Evolutionary conservation across 164 flowering plant genomes (phyloP), one percentile per base, ranked within the genome.

Genomic region (Magnolia kwangsiensis): DNA sequence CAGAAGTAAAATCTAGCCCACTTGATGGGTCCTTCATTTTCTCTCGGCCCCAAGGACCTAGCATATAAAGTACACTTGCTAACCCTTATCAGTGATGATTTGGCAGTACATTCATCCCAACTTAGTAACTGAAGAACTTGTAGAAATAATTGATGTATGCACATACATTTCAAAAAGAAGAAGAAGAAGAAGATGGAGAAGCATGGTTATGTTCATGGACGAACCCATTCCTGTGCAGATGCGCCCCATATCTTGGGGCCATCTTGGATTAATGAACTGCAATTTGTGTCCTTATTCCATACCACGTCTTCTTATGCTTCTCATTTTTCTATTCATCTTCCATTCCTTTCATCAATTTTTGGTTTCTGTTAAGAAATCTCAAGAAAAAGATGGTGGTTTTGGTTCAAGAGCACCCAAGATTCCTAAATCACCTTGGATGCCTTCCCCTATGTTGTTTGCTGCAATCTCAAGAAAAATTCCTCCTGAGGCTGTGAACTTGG

Each of bases 381-480:
- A 75, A 58, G 84, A 75, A 50, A 80, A 78, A 64, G 78, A 78
- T 64, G 23, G 74, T 8, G 75, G 74, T 21, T 10, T 58, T n/a
- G 78, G 75, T 50, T 78, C 87, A 71, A 79, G 74, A 75, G 63
- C 80, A 74, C 76, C 80, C 14, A 89, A 74, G 81, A 68, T 74
- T 69, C 98, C 98, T 8, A 89, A 83, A 75, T 89, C 97, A 51
- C 93, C 96, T 0, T 96, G 98, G 97, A 92, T 96, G 97, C 92
- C 97, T 63, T 96, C 94, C 75, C 86, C 94, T 2, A 77, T 84
- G 89, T 78, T 96, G 78, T 90, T 96, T 81, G 88, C 76, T 78
- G 96, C 95, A 21, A 89, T 96, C 16, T 81, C 90, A 9, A 77
- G 76, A 50, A 83, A 86, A 80, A 84, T 92, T 75, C 69, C 90